A percentile compares a stretch with the other conserved stretches of the same genome.
Evolutionary conservation across 805 yeast species (phyloP).

Genomic region (Sungouiella blattae): DNA sequence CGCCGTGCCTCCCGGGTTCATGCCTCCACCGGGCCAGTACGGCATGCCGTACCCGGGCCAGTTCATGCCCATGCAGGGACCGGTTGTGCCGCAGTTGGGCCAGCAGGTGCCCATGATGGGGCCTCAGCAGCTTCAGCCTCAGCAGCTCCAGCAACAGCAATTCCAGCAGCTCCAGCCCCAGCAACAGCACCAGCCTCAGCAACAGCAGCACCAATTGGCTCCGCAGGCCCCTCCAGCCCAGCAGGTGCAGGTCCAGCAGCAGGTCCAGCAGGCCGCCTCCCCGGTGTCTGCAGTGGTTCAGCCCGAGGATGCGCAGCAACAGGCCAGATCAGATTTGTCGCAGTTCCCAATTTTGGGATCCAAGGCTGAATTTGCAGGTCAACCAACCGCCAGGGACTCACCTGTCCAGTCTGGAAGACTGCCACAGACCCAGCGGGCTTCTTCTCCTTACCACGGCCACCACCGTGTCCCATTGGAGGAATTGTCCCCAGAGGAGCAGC

Average conservation of each 20-base stretch:
- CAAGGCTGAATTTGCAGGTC: slow-evolving; percentile 22
- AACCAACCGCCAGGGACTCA: slow-evolving; percentile 9
- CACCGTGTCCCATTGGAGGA: slow-evolving; percentile 24
- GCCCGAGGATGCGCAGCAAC: slow-evolving; percentile 3
- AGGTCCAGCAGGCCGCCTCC: slow-evolving; percentile 4
- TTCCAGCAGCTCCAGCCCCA: not conserved
- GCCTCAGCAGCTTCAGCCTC: not conserved
- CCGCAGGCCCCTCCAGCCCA: slow-evolving; percentile 6
- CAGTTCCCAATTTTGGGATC: slow-evolving; percentile 56
- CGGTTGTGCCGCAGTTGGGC: slow-evolving; percentile 9
- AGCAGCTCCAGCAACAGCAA: slow-evolving; percentile 14
- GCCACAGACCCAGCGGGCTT: slow-evolving; percentile 8
- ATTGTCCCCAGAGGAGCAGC: slow-evolving; percentile 70
- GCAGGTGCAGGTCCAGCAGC: slow-evolving; percentile 5
- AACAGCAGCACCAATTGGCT: slow-evolving; percentile 9
- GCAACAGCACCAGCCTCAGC: slow-evolving; percentile 5
- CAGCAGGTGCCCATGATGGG: slow-evolving; percentile 14
- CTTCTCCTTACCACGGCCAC: slow-evolving; percentile 25
- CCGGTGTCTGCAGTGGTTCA: slow-evolving; percentile 8
- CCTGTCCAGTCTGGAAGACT: slow-evolving; percentile 6
- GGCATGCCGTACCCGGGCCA: slow-evolving; percentile 25
- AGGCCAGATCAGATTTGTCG: slow-evolving; percentile 27
- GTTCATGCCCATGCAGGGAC: slow-evolving; percentile 19
- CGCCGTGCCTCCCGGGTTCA: slow-evolving; percentile 40
- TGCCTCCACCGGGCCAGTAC: slow-evolving; percentile 35